Base-by-base conservation (phyloP, 805 yeast genomes). In the Brettanomyces custersianus region DNA sequence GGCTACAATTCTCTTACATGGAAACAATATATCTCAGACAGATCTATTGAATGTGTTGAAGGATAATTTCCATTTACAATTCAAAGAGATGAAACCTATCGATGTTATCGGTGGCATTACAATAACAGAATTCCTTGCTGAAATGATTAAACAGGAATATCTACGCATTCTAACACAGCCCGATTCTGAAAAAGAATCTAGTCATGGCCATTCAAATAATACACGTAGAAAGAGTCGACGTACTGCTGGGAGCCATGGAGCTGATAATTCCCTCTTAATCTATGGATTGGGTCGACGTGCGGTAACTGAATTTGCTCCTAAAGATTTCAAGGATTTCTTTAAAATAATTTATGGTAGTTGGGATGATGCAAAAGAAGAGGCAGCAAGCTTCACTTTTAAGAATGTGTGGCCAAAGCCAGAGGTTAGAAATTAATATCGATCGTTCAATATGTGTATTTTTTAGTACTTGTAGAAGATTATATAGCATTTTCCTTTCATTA, bases 211-310 rank as follows among this genome's bases (percentile, higher is more conserved):
- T 18, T n/a, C n/a, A n/a, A 10, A 15, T 9, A 18, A 17, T 13
- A 12, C 25, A 4, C 31, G 23, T 18, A 25, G 33, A 23, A 27
- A 32, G 18, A 21, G 24, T 19, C 19, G 8, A 43, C n/a, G 20
- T 15, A 22, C 35, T 8, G 26, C 39, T 8, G 33, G 24, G 20
- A 37, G 30, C 27, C 28, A 38, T 4, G 37, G 35, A n/a, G 40
- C 47, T 17, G 56, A 53, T 20, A 55, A 48, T 29, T 41, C 41
- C 26, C 35, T 45, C 43, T 42, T 47, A 37, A 45, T 49, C 18
- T 44, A 45, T 22, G 47, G 51, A 6, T 22, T 60, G 5, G 65
- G 63, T 6, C 38, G 59, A 32, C 37, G 62, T 24, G 36, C 55
- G 3, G 24, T 44, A 12, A 41, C 38, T 3, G 63, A 59, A 31